A percentile compares a stretch with the other conserved stretches of the same genome.
These are phyloP conservation scores for Lavandula angustifolia DNA, from an alignment of 257 asterid species.

Conservation along the genomic window DNA sequence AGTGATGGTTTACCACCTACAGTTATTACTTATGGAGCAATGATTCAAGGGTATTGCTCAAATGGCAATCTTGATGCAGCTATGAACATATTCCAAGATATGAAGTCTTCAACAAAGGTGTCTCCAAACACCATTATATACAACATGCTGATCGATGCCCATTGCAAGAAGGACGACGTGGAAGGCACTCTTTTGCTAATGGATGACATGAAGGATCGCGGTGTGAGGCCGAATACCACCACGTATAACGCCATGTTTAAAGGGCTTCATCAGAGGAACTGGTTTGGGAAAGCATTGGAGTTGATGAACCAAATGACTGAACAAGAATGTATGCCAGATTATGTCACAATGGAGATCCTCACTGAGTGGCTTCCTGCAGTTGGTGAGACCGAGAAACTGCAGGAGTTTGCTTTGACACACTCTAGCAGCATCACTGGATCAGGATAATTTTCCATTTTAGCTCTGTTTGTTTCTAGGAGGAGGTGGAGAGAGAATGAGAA, in stretches of 20 bases:
- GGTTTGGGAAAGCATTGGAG: constrained; percentile 60
- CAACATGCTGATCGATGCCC: constrained; percentile 63
- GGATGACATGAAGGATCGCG: constrained; percentile 69
- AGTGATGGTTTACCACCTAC: constrained; percentile 57
- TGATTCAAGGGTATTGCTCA: constrained; percentile 66
- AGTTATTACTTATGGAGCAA: constrained; percentile 76
- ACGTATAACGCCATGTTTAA: constrained; percentile 77
- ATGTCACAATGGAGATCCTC: constrained; percentile 74
- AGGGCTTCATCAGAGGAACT: constrained; percentile 65
- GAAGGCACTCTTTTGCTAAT: constrained; percentile 63
- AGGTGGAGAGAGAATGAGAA: constrained; percentile 4
- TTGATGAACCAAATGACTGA: constrained; percentile 83
- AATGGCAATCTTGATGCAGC: constrained; percentile 53
- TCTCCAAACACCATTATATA: constrained; percentile 65
- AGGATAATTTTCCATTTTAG: not conserved
- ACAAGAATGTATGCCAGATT: constrained; percentile 70
- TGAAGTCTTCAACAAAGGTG: constrained; percentile 52
- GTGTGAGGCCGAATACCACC: constrained; percentile 57
- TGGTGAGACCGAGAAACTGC: constrained; percentile 61
- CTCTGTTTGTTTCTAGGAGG: not conserved
- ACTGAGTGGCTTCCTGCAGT: constrained; percentile 73
- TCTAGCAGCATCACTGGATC: not conserved
- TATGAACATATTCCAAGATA: constrained; percentile 53
- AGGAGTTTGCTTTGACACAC: constrained; percentile 31
- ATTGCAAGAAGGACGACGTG: constrained; percentile 62